Conservation (phyloP, 805 yeast species). For the Schizosaccharomyces cryophilus region DNA sequence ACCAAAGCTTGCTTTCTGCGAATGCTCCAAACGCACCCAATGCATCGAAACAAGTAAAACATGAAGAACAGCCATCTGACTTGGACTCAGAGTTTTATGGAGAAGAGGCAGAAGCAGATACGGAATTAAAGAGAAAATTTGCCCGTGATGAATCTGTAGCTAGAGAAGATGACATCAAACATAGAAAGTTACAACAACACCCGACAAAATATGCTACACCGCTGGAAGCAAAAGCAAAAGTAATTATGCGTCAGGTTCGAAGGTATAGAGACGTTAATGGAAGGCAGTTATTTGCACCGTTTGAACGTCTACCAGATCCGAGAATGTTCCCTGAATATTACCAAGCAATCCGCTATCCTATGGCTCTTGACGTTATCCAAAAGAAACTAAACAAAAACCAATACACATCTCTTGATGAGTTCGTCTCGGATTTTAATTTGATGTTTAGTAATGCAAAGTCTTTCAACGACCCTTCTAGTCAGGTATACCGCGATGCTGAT, state of each 20-base stretch:
- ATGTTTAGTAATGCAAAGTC: conserved; percentile 52
- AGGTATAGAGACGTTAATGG: conserved; percentile 14
- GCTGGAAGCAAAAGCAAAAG: conserved; percentile 75
- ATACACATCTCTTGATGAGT: conserved; percentile 50
- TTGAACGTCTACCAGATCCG: conserved; percentile 63
- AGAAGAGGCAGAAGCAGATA: not conserved
- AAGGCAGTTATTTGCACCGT: conserved; percentile 18
- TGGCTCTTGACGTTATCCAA: conserved; percentile 27
- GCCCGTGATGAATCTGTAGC: not conserved
- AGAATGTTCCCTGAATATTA: conserved; percentile 28
- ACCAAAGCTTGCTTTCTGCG: not conserved
- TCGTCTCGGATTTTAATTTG: conserved; percentile 48
- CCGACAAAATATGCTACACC: conserved; percentile 83
- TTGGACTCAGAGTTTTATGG: conserved; percentile 4
- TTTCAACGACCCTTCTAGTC: conserved; percentile 34
- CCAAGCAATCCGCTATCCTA: conserved; percentile 20
- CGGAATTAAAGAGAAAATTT: not conserved
- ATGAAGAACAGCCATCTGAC: conserved; percentile 5
- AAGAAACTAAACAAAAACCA: conserved; percentile 67
- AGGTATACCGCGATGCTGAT: conserved; percentile 35
- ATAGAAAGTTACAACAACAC: conserved; percentile 49
- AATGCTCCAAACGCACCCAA: not conserved
- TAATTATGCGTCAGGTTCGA: conserved; percentile 57
- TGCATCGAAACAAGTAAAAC: conserved; percentile 3
- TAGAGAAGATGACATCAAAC: conserved; percentile 15